Conservation (phyloP, 2,329 filamentous ascomycete genomes). For the Botrytis cinerea region DNA sequence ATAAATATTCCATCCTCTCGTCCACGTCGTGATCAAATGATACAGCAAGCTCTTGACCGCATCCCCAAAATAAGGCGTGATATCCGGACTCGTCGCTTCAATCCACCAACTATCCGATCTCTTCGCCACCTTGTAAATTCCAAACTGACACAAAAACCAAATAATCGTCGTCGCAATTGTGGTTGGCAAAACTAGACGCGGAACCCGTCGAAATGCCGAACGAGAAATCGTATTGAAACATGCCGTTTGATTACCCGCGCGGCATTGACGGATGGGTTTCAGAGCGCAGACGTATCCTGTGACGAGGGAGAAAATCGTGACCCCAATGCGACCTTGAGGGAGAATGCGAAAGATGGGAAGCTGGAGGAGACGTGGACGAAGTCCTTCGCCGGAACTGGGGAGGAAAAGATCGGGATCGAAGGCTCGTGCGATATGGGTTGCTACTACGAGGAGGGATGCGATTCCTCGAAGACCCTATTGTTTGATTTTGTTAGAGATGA, state of each 20-base stretch:
- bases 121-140: conserved; percentile 57
- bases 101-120: conserved; percentile 63
- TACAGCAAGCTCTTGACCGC: conserved; percentile 49
- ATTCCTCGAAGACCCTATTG: conserved; percentile 56
- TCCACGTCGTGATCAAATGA: conserved; percentile 55
- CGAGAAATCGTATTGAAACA: conserved; percentile 57
- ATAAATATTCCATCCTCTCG: conserved; percentile 51
- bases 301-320: conserved; percentile 66
- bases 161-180: conserved; percentile 55
- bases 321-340: conserved; percentile 63
- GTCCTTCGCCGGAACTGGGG: conserved; percentile 48
- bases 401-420: conserved; percentile 54
- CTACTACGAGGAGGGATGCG: conserved; percentile 56
- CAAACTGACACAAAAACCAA: conserved; percentile 58
- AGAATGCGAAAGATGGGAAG: conserved; percentile 60
- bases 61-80: conserved; percentile 44
- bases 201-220: conserved; percentile 59
- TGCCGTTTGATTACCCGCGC: conserved; percentile 54
- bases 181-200: conserved; percentile 59
- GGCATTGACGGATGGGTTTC: conserved; percentile 58
- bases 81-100: conserved; percentile 50
- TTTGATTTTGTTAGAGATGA: conserved; percentile 13
- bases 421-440: conserved; percentile 55
- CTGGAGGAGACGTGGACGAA: conserved; percentile 54
- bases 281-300: conserved; percentile 65